These are phyloP conservation scores for baker's yeast (Saccharomyces cerevisiae) DNA, from an alignment of 805 yeast species.

Conservation along the genomic window DNA sequence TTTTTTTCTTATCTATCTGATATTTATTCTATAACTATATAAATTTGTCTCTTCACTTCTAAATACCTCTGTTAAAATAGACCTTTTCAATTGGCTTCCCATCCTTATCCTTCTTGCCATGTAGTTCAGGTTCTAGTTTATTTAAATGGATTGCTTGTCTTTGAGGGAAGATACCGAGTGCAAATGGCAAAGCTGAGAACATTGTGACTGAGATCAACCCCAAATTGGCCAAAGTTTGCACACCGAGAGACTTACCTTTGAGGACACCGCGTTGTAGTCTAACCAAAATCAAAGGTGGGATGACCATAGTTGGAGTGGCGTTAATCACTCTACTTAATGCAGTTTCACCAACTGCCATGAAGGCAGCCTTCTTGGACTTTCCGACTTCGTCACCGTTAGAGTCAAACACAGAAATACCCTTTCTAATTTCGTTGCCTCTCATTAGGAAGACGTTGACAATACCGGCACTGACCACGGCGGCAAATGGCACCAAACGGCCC, in stretches of 20 bases:
- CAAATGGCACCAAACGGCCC: conserved; percentile 90
- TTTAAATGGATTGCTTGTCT: conserved; percentile 53
- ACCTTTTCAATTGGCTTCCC: conserved; percentile 55
- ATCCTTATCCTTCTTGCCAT: conserved; percentile 47
- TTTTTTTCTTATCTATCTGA: not conserved
- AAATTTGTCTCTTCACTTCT: conserved; percentile 12
- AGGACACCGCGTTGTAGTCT: conserved; percentile 64
- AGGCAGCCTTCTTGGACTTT: conserved; percentile 76
- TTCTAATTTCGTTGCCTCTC: conserved; percentile 90
- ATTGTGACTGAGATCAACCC: conserved; percentile 83
- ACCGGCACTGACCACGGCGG: conserved; percentile 97
- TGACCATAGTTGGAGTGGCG: conserved; percentile 95
- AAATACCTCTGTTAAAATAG: conserved; percentile 91
- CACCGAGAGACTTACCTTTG: conserved; percentile 55
- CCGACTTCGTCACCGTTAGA: conserved; percentile 61
- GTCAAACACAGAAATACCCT: conserved; percentile 70
- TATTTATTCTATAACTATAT: not conserved
- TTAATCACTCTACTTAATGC: conserved; percentile 91
- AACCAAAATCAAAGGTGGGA: conserved; percentile 83
- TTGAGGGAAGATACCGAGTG: conserved; percentile 93
- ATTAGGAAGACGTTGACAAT: conserved; percentile 90
- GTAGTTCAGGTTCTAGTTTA: conserved; percentile 58
- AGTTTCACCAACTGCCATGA: conserved; percentile 92
- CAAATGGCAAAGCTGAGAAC: conserved; percentile 84
- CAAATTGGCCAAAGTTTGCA: conserved; percentile 66